phyloP scores from a whole-genome alignment of 2,329 filamentous ascomycete genomes.

The Aureobasidium lini region DNA sequence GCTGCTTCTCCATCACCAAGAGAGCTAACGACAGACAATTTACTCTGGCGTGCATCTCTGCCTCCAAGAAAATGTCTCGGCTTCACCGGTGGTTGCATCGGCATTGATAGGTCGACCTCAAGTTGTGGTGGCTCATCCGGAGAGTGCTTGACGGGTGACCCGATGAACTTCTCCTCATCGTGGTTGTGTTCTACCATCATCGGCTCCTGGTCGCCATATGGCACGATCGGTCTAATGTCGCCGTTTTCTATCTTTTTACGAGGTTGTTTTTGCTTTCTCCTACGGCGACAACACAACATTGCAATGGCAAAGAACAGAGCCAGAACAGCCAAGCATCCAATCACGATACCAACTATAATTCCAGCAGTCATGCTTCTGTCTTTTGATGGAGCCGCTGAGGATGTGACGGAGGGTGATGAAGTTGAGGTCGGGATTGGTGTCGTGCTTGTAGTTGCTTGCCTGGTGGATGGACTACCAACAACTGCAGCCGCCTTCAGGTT shows the following conservation, averaged over 20 bases:
- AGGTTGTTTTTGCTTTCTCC: constrained; percentile 18
- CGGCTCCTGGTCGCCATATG: constrained; percentile 4
- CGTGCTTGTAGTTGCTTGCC: background rate
- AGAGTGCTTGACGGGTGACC: constrained; percentile 8
- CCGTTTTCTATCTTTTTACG: constrained; percentile 22
- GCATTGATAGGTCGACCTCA: constrained; percentile 26
- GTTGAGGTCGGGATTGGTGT: constrained; percentile 16
- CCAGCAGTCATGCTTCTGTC: constrained; percentile 13
- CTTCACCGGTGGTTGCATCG: constrained; percentile 12
- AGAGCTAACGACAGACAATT: constrained; percentile 29
- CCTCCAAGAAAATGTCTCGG: background rate
- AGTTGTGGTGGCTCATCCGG: constrained; percentile 34
- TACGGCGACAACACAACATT: constrained; percentile 22
- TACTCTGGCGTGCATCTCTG: constrained; percentile 1
- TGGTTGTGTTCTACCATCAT: background rate
- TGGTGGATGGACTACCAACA: background rate
- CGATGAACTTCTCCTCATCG: constrained; percentile 9
- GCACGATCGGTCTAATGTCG: constrained; percentile 34
- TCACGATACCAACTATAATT: constrained; percentile 28
- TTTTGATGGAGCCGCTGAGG: background rate
- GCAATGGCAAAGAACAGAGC: constrained; percentile 20
- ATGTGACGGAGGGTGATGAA: constrained; percentile 14
- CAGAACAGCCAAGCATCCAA: constrained; percentile 24
- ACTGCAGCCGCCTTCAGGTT: constrained; percentile 20
- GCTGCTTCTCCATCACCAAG: constrained; percentile 32